Evolutionary conservation across 2,329 filamentous ascomycete species (phyloP).

Genomic region (Seiridium unicorne): DNA sequence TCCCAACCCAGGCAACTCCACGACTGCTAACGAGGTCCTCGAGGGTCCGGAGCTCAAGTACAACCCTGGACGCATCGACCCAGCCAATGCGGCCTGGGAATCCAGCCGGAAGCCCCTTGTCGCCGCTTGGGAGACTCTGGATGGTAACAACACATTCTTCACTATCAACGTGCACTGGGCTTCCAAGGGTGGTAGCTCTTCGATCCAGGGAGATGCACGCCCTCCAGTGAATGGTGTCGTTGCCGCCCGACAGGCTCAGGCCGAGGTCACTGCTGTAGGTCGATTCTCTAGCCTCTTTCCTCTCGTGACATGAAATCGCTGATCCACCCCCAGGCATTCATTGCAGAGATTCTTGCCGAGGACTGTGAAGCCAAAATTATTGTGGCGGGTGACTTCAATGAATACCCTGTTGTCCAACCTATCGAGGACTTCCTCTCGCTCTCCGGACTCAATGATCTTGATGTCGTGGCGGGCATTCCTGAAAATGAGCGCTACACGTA

Average conservation of each 20-base stretch:
- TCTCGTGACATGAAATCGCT: not conserved
- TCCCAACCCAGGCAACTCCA: conserved; percentile 52
- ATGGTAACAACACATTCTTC: conserved; percentile 57
- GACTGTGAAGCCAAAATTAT: conserved; percentile 59
- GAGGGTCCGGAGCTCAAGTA: conserved; percentile 57
- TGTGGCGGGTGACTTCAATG: conserved; percentile 69
- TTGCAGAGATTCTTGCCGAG: conserved; percentile 53
- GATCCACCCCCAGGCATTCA: conserved; percentile 41
- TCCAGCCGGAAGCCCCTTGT: conserved; percentile 65
- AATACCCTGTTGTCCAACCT: conserved; percentile 64
- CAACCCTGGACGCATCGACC: conserved; percentile 70
- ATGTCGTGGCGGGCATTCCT: conserved; percentile 54
- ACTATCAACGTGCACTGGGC: conserved; percentile 70
- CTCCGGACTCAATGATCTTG: conserved; percentile 60
- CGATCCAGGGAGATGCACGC: conserved; percentile 62
- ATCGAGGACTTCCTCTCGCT: conserved; percentile 50
- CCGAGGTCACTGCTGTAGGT: conserved; percentile 55
- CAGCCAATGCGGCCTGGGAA: conserved; percentile 56
- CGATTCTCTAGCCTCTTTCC: not conserved
- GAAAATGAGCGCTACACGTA: conserved; percentile 67
- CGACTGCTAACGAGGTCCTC: conserved; percentile 57
- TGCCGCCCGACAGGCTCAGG: conserved; percentile 54
- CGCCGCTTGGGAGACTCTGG: conserved; percentile 62
- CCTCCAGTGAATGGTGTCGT: conserved; percentile 67
- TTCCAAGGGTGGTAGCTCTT: conserved; percentile 64